Percentiles rank a stretch among this genome's conserved stretches.
Conservation (phyloP, 306 rosid genomes). For the Cicer arietinum region DNA sequence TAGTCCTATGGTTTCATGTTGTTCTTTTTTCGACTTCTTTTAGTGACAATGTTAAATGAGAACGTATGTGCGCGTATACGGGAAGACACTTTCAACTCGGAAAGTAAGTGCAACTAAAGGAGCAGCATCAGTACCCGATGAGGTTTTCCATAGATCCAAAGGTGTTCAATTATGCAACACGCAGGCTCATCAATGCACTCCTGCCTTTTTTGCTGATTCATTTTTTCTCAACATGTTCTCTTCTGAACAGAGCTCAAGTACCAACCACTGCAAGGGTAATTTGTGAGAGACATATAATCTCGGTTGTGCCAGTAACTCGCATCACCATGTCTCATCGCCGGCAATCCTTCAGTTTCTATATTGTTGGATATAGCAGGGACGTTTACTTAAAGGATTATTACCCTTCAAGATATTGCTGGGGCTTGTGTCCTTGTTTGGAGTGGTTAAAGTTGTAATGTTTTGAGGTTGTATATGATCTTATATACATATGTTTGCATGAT, state of each 20-base stretch:
- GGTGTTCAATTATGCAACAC: slow-evolving; percentile 95
- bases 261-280: slow-evolving; percentile 80
- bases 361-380: slow-evolving; percentile 77
- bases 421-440: slow-evolving; percentile 94
- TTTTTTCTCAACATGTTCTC: slow-evolving; percentile 86
- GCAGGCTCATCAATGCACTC: slow-evolving; percentile 88
- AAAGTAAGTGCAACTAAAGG: slow-evolving; percentile 89
- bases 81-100: slow-evolving; percentile 84
- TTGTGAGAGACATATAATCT: slow-evolving; percentile 88
- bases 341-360: slow-evolving; percentile 84
- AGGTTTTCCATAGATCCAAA: slow-evolving; percentile 86
- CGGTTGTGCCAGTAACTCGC: slow-evolving; percentile 87
- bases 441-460: slow-evolving; percentile 76
- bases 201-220: slow-evolving; percentile 95
- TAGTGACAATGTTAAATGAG: slow-evolving; percentile 21
- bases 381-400: slow-evolving; percentile 89
- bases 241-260: slow-evolving; percentile 79
- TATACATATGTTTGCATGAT: background rate
- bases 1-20: background rate
- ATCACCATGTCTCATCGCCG: slow-evolving; percentile 77
- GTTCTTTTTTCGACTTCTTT: slow-evolving; percentile 23
- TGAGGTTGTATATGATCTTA: slow-evolving; percentile 16
- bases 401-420: slow-evolving; percentile 91
- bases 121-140: slow-evolving; percentile 95
- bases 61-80: slow-evolving; percentile 36